Percentiles rank a stretch among this genome's conserved stretches.
These are phyloP conservation scores for Escovopsis weberi DNA, from an alignment of 2,329 filamentous ascomycete genomes.

Conservation along the genomic window DNA sequence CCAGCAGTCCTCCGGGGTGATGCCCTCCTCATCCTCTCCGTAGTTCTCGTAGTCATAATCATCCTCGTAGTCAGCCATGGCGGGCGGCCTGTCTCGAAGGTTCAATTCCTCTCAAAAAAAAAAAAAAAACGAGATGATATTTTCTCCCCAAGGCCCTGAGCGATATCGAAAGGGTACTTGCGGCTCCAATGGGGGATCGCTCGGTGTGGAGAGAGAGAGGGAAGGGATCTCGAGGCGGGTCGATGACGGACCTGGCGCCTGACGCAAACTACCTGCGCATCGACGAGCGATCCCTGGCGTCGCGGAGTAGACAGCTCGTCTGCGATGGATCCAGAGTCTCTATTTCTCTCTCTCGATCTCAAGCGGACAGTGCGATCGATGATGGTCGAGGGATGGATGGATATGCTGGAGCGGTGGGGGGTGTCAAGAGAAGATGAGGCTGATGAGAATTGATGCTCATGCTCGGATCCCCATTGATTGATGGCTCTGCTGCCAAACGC, in stretches of 20 bases:
- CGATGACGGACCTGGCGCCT: background rate
- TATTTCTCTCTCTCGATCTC: too few species aligned
- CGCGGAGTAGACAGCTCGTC: too few species aligned
- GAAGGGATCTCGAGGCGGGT: background rate
- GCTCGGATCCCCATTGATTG: too few species aligned
- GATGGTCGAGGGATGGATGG: too few species aligned
- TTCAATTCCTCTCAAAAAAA: background rate
- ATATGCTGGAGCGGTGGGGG: too few species aligned
- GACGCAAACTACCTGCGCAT: background rate
- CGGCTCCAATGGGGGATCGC: background rate
- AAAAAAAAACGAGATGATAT: background rate
- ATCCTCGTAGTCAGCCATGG: conserved; percentile 43
- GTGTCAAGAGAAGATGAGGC: too few species aligned
- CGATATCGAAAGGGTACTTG: background rate
- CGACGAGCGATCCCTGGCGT: background rate
- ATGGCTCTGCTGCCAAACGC: background rate
- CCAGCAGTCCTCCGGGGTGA: conserved; percentile 98
- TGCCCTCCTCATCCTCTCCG: conserved; percentile 51
- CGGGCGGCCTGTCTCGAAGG: conserved; percentile 7
- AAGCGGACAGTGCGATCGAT: too few species aligned
- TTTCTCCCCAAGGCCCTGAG: background rate
- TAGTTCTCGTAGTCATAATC: conserved; percentile 55
- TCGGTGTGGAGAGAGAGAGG: background rate
- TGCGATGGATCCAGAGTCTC: too few species aligned
- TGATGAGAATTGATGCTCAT: too few species aligned